Conservation (phyloP, 2,329 filamentous ascomycete genomes). For the Fusarium fujikuroi region DNA sequence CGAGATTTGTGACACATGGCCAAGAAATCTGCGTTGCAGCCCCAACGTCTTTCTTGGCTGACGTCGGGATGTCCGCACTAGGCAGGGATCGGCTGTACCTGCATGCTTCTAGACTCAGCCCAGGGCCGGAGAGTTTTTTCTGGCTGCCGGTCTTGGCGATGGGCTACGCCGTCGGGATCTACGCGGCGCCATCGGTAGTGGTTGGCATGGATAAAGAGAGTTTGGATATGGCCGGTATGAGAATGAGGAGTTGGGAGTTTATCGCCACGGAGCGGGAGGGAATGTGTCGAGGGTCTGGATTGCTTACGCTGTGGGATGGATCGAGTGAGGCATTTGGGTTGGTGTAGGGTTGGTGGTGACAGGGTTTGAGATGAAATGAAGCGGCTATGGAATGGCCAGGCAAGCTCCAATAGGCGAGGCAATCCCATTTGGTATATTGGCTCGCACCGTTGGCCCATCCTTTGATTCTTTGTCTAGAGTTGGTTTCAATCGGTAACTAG, state of each 20-base stretch:
- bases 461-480: neutral
- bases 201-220: neutral
- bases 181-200: neutral
- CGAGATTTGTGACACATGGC: neutral
- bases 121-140: neutral
- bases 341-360: neutral
- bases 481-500: fast-evolving
- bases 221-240: neutral
- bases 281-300: neutral
- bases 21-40: neutral
- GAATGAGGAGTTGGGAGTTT: neutral
- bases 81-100: constrained; percentile 18
- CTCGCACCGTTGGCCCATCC: neutral
- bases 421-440: neutral
- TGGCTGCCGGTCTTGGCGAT: constrained; percentile 3
- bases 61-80: neutral
- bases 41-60: constrained; percentile 22
- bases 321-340: neutral
- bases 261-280: neutral
- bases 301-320: neutral
- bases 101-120: constrained; percentile 8
- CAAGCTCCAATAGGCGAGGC: neutral
- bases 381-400: neutral
- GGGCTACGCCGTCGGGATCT: neutral
- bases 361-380: neutral